Evolutionary conservation across 1,284 basidiomycete genomes (phyloP), one percentile per base, ranked within the genome.

Genomic region (Mycosarcoma mackinlayi): DNA sequence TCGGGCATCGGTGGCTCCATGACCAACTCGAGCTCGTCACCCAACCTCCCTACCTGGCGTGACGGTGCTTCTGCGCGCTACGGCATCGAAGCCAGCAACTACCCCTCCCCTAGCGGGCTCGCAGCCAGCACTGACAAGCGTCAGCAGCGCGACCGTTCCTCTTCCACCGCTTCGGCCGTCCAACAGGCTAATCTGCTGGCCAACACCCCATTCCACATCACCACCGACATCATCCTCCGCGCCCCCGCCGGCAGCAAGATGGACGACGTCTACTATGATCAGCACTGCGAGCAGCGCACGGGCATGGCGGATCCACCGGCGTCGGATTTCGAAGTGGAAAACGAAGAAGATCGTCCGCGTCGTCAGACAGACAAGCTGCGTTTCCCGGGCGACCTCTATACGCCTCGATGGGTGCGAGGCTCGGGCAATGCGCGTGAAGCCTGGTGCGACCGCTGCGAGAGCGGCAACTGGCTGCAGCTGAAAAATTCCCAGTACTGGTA

Each of bases 401-500:
- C 73, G 21, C 75, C 75, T 11, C 52, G 58, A 16, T 77, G 73
- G 73, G 73, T 77, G 16, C 65, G 75, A 16, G 69, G 73, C 27
- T 58, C 62, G 6, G 73, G 75, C 39, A 70, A 72, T 23, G 56
- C 68, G 3, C 54, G 75, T 16, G 75, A 77, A 47, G 75, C 68
- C 24, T 77, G 69, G 69, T 77, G 75, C 55, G 72, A 68, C 35
- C 66, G 68, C 1, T 77, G 75, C 46, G 70, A 74, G 42, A 52
- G 58, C 44, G 75, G 75, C 49, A 69, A 66, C 45, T 77, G 75
- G 75, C 38, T 77, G 24, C 69, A 76, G 51, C 44, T 77, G 19
- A 77, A 77, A 50, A 75, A 70, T 39, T 71, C 63, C 45, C 73
- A 75, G 58, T 75, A 75, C 52, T 74, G 75, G 75, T 77, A 75